Evolutionary conservation across 2,329 filamentous ascomycete species (phyloP).

Genomic region (Scolecobasidium constrictum): DNA sequence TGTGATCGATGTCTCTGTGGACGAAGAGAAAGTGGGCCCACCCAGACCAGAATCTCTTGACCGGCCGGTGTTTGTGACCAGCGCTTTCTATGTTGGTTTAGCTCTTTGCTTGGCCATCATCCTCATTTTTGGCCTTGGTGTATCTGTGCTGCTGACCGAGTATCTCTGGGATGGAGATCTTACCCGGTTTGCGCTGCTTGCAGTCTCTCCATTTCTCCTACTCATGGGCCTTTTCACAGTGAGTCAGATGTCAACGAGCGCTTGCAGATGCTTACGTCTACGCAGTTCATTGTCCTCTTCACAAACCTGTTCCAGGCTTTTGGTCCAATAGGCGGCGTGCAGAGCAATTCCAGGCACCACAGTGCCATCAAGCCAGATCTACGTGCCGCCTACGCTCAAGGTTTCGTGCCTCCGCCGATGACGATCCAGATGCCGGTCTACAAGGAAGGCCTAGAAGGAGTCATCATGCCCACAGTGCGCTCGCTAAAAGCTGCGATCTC

Average conservation of each 20-base stretch:
- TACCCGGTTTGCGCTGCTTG: constrained; percentile 1
- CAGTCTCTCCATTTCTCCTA: constrained; percentile 8
- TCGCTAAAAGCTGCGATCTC: constrained; percentile 8
- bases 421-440: constrained; percentile 12
- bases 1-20: background rate
- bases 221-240: constrained; percentile 7
- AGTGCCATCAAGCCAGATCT: constrained; percentile 22
- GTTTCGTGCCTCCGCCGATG: constrained; percentile 8
- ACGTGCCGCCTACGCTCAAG: constrained; percentile 1
- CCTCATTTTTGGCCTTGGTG: constrained; percentile 16
- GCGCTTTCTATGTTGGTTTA: constrained; percentile 28
- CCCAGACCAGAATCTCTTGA: constrained; percentile 27
- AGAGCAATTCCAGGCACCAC: constrained; percentile 34
- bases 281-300: constrained; percentile 7
- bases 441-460: constrained; percentile 9
- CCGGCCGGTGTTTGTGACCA: constrained; percentile 27
- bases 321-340: constrained; percentile 31
- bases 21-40: constrained; percentile 18
- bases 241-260: too few species aligned
- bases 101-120: constrained; percentile 27
- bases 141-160: background rate
- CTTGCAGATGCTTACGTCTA: too few species aligned
- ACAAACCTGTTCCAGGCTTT: constrained; percentile 30
- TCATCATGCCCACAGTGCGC: constrained; percentile 9
- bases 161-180: constrained; percentile 4